phyloP scores from a whole-genome alignment of 768 basidiomycete species.

The Boletellus emodensis region DNA sequence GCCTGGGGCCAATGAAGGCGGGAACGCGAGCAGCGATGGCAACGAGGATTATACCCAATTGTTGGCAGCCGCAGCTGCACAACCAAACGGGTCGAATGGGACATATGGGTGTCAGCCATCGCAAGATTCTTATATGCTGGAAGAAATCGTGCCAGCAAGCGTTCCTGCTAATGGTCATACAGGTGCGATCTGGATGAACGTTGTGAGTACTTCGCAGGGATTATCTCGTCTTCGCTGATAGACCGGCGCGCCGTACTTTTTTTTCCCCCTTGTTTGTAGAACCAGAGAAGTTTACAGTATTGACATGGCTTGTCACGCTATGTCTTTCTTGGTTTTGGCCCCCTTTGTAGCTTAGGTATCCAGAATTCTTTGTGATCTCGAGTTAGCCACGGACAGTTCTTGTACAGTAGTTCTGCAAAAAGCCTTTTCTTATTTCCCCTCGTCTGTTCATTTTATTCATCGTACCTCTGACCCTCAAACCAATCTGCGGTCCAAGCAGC shows the following conservation, averaged over 20 bases:
- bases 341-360: slow-evolving; percentile 5
- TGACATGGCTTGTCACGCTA: slow-evolving; percentile 12
- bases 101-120: slow-evolving; percentile 52
- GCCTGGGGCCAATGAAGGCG: slow-evolving; percentile 18
- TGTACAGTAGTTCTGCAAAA: slow-evolving; percentile 21
- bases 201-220: slow-evolving; percentile 36
- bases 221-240: slow-evolving; percentile 31
- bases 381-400: slow-evolving; percentile 13
- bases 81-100: slow-evolving; percentile 48
- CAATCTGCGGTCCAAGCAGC: slow-evolving; percentile 4
- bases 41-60: slow-evolving; percentile 48
- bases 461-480: neutral
- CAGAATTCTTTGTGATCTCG: neutral
- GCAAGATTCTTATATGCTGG: slow-evolving; percentile 64
- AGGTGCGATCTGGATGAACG: slow-evolving; percentile 41
- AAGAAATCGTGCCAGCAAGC: slow-evolving; percentile 52
- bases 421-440: slow-evolving; percentile 12
- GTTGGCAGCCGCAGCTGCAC: slow-evolving; percentile 55
- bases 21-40: slow-evolving; percentile 14
- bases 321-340: slow-evolving; percentile 2
- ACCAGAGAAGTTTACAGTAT: slow-evolving; percentile 23
- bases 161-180: slow-evolving; percentile 28
- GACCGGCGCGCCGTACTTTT: slow-evolving; percentile 13
- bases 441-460: slow-evolving; percentile 8
- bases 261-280: slow-evolving; percentile 12